Percentiles rank a stretch among this genome's conserved stretches.
These are phyloP conservation scores for Phialophora verrucosa DNA, from an alignment of 2,329 filamentous ascomycete species.

Conservation along the genomic window DNA sequence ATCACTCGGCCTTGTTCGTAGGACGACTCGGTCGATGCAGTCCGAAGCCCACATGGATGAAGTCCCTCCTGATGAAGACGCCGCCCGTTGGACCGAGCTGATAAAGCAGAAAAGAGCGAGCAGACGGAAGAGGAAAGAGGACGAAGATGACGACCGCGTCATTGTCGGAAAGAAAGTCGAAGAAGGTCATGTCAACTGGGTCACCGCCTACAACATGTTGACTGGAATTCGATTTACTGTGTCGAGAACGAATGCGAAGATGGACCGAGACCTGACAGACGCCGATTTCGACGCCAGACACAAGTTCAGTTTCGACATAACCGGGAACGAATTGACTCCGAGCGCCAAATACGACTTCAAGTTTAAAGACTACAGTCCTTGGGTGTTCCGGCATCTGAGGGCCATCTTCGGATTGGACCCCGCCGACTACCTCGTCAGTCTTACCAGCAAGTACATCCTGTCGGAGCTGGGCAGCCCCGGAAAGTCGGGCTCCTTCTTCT, in stretches of 20 bases:
- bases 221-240: slow-evolving; percentile 97
- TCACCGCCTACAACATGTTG: slow-evolving; percentile 99
- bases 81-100: slow-evolving; percentile 87
- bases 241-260: slow-evolving; percentile 93
- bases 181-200: slow-evolving; percentile 95
- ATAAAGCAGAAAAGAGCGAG: slow-evolving; percentile 90
- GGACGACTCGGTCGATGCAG: slow-evolving; percentile 82
- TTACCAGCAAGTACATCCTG: slow-evolving; percentile 98
- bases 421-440: slow-evolving; percentile 95
- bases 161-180: slow-evolving; percentile 97
- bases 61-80: slow-evolving; percentile 84
- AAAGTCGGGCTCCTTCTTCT: slow-evolving; percentile 99
- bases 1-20: slow-evolving; percentile 80
- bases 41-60: slow-evolving; percentile 86
- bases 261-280: slow-evolving; percentile 86
- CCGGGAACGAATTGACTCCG: slow-evolving; percentile 94
- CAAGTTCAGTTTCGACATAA: slow-evolving; percentile 98
- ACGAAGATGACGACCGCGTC: slow-evolving; percentile 88
- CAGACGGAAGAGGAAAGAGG: slow-evolving; percentile 80
- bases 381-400: slow-evolving; percentile 94
- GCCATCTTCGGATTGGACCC: slow-evolving; percentile 88
- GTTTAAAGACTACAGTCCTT: slow-evolving; percentile 99
- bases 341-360: slow-evolving; percentile 99
- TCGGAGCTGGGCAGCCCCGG: slow-evolving; percentile 96
- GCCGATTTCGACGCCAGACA: slow-evolving; percentile 92